phyloP scores from a whole-genome alignment of 768 basidiomycete genomes.

The Lactarius sp. region DNA sequence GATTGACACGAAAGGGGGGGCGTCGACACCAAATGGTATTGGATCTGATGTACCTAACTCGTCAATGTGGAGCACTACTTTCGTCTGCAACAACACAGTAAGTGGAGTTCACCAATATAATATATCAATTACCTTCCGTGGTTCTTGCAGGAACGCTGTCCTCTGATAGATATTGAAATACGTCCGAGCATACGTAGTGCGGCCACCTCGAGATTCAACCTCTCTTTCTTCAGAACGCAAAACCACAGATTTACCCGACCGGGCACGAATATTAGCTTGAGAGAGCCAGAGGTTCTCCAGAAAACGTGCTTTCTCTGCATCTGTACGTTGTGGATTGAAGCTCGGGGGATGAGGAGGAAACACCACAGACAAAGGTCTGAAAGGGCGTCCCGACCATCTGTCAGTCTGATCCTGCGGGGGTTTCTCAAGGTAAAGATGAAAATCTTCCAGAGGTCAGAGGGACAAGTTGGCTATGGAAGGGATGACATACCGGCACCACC shows the following conservation, averaged over 20 bases:
- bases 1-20: conserved; percentile 73
- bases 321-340: conserved; percentile 59
- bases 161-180: conserved; percentile 88
- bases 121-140: conserved; percentile 60
- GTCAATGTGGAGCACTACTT: conserved; percentile 86
- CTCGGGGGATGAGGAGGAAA: conserved; percentile 64
- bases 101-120: background rate
- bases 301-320: conserved; percentile 73
- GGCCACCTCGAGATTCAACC: conserved; percentile 62
- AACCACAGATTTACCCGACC: conserved; percentile 66
- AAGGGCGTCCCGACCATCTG: conserved; percentile 82
- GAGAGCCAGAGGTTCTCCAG: conserved; percentile 85
- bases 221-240: conserved; percentile 68
- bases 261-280: conserved; percentile 76
- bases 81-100: conserved; percentile 50
- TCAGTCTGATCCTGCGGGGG: conserved; percentile 80
- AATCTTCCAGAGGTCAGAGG: conserved; percentile 45
- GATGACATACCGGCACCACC: conserved; percentile 70
- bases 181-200: conserved; percentile 64
- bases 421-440: conserved; percentile 79
- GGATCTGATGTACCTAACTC: conserved; percentile 67
- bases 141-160: conserved; percentile 70
- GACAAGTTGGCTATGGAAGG: background rate
- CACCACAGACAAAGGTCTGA: conserved; percentile 74
- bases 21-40: conserved; percentile 65